Base-by-base conservation (phyloP, 257 asterid species). In the Solanum dulcamara region DNA sequence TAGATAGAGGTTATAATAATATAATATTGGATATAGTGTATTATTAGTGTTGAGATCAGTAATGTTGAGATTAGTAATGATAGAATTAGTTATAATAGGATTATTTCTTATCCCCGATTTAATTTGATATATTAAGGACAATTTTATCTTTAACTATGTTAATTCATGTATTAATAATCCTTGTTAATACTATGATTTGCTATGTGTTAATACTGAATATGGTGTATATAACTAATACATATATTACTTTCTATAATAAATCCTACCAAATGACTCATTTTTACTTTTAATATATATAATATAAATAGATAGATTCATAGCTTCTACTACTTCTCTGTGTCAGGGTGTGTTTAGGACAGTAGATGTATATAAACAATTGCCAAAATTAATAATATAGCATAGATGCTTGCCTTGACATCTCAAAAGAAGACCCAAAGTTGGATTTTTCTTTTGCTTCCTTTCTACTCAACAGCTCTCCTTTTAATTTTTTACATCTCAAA, bases 391-490 rank as follows among this genome's bases (percentile, higher is more conserved):
- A 28, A 53, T 83, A 28, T 81, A 89, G 96, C 88, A 93, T 92
- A 91, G 91, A 89, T 95, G 95, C 99, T 94, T 95, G 93, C 95
- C 83, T 93, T 96, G 89, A 71, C 92, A 89, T 87, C 66, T 66
- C 84, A 87, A 88, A 93, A 84, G 81, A 82, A 83, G 67, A 37
- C 83, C 50, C 26, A 74, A 57, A 83, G 68, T 33, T 38, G 57
- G 51, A 22, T 48, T 81, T 85, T 84, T 90, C 88, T 86, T 90
- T 95, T 90, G 93, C 98, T 95, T 96, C 88, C 95, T 96, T 94
- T 93, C 92, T 88, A 93, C 98, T 95, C 98, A 94, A 91, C 86
- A 84, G 81, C 84, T 60, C 83, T 66, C 37, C 84, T 53, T 32
- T 7, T 30, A 5, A 20, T n/a, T 60, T 13, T 50, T 50, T 28